A percentile compares a stretch with the other conserved stretches of the same genome.
Conservation (phyloP, 1,139 yeast genomes). For the Taphrina wiesneri region DNA sequence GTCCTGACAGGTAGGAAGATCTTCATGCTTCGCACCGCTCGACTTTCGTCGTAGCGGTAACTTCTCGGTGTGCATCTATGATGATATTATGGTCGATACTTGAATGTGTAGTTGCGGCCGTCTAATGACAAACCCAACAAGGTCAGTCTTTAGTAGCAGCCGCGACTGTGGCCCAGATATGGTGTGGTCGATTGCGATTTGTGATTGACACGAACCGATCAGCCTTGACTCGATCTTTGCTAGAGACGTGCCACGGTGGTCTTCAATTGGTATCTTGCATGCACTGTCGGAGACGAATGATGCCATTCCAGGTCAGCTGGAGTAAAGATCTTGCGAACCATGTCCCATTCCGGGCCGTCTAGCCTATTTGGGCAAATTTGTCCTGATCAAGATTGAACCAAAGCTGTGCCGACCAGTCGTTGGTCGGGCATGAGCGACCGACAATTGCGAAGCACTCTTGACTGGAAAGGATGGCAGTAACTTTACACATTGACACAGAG, state of each 20-base stretch:
- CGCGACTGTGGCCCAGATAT: neutral
- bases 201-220: neutral
- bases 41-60: constrained; percentile 27
- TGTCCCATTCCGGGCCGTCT: neutral
- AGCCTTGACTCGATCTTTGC: too few species aligned
- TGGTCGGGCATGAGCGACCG: too few species aligned
- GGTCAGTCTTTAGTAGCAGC: neutral
- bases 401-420: too few species aligned
- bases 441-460: too few species aligned
- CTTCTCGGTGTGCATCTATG: constrained; percentile 26
- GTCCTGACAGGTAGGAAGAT: constrained; percentile 31
- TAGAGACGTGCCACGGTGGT: too few species aligned
- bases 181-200: too few species aligned
- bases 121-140: neutral
- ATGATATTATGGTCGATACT: neutral
- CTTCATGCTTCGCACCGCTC: constrained; percentile 20
- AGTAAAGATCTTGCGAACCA: neutral
- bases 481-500: too few species aligned
- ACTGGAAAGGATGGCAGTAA: too few species aligned
- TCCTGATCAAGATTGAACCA: too few species aligned
- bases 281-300: neutral
- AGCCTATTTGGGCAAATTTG: neutral
- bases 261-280: too few species aligned
- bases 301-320: neutral
- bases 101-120: neutral